A percentile compares a stretch with the other conserved stretches of the same genome.
phyloP scores from a whole-genome alignment of 306 rosid species.

The Cicer arietinum region DNA sequence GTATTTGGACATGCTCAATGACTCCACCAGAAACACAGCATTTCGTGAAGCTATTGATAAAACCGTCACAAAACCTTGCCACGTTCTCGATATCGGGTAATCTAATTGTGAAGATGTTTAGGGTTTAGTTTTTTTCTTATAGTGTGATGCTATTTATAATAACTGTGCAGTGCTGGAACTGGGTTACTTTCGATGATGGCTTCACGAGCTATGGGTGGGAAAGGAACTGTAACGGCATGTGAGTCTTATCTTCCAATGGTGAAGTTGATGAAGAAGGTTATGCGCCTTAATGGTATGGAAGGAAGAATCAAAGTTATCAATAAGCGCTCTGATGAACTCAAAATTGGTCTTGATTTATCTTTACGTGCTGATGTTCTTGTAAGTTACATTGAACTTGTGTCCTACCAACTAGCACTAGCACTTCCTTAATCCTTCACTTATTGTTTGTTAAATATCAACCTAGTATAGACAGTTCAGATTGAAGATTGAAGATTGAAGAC shows the following conservation, averaged over 20 bases:
- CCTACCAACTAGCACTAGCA: background rate
- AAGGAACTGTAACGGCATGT: constrained; percentile 79
- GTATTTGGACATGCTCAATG: constrained; percentile 93
- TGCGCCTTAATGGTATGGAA: constrained; percentile 70
- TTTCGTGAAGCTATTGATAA: constrained; percentile 78
- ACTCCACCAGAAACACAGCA: constrained; percentile 72
- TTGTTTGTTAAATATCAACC: background rate
- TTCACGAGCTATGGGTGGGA: constrained; percentile 72
- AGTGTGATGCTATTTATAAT: background rate
- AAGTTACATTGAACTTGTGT: constrained; percentile 43
- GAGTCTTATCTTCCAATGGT: constrained; percentile 99
- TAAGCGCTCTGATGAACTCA: constrained; percentile 91
- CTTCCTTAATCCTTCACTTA: background rate
- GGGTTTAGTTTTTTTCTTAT: background rate
- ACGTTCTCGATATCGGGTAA: constrained; percentile 91
- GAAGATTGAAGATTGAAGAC: too few species aligned
- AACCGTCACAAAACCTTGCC: constrained; percentile 71
- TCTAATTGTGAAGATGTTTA: background rate
- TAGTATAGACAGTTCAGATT: too few species aligned
- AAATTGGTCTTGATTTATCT: constrained; percentile 65
- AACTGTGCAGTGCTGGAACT: constrained; percentile 79
- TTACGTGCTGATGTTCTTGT: constrained; percentile 82
- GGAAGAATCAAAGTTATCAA: constrained; percentile 64
- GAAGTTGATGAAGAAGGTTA: constrained; percentile 83
- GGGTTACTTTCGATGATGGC: constrained; percentile 98